These are phyloP conservation scores for Eimeria acervulina DNA, from an alignment of 169 alveolate genomes.

Conservation along the genomic window DNA sequence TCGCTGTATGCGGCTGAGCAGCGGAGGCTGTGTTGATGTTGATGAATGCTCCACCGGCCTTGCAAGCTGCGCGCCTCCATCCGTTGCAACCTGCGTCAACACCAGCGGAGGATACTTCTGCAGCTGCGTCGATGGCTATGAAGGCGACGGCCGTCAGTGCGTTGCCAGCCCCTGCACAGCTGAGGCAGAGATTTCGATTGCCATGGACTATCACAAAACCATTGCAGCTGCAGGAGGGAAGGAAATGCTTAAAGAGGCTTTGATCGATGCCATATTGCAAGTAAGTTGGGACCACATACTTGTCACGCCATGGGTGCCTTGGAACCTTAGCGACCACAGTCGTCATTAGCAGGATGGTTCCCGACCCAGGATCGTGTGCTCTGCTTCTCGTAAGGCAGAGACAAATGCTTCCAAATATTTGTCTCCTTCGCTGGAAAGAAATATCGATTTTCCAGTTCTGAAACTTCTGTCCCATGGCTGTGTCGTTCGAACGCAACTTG, in stretches of 20 bases:
- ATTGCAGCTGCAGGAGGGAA: constrained; percentile 67
- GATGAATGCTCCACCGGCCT: constrained; percentile 84
- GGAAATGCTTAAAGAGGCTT: constrained; percentile 44
- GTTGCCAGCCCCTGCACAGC: constrained; percentile 78
- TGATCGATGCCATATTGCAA: constrained; percentile 61
- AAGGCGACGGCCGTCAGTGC: constrained; percentile 87
- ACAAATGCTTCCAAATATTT: neutral
- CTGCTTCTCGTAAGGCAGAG: neutral
- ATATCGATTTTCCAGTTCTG: neutral
- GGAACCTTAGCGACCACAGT: neutral
- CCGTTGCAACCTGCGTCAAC: constrained; percentile 86
- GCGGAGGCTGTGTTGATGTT: constrained; percentile 79
- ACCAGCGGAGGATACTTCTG: constrained; percentile 87
- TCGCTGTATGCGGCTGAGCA: constrained; percentile 1
- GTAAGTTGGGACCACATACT: constrained; percentile 15
- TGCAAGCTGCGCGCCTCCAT: constrained; percentile 84
- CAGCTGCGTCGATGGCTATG: constrained; percentile 86
- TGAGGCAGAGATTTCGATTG: constrained; percentile 56
- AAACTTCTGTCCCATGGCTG: neutral
- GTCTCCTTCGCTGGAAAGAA: neutral
- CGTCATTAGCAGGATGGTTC: neutral
- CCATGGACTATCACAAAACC: constrained; percentile 67
- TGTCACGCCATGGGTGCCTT: neutral
- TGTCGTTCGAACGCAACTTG: neutral
- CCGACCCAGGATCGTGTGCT: neutral